phyloP scores from a whole-genome alignment of 2,329 filamentous ascomycete genomes.

The Emericellopsis cladophorae region DNA sequence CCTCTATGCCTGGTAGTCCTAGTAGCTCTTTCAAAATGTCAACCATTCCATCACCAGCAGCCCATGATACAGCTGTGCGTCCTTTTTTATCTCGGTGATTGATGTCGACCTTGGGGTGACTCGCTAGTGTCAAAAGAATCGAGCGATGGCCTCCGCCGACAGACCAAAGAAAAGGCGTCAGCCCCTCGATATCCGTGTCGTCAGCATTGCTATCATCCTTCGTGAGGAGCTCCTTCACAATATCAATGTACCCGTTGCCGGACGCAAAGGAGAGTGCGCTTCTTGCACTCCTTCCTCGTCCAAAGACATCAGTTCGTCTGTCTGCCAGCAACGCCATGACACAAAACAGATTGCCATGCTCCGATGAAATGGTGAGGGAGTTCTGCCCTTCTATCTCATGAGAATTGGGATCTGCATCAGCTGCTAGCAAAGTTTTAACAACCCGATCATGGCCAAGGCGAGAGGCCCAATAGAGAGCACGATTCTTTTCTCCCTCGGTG shows the following conservation, averaged over 20 bases:
- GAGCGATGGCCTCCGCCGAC: conserved; percentile 11
- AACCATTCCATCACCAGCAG: conserved; percentile 14
- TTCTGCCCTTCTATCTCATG: conserved; percentile 8
- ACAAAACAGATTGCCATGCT: conserved; percentile 13
- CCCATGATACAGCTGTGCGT: conserved; percentile 20
- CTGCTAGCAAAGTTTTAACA: conserved; percentile 10
- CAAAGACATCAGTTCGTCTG: conserved; percentile 10
- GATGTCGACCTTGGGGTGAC: conserved; percentile 9
- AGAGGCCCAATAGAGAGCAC: conserved; percentile 17
- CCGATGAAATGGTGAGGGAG: conserved; percentile 14
- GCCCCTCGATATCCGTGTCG: conserved; percentile 10
- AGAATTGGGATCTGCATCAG: conserved; percentile 9
- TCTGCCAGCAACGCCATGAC: conserved; percentile 12
- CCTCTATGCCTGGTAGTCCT: conserved; percentile 9
- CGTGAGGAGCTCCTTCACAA: conserved; percentile 13
- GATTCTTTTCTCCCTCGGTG: conserved; percentile 5
- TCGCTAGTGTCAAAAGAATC: conserved; percentile 11
- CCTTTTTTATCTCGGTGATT: conserved; percentile 17
- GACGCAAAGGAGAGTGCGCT: conserved; percentile 19
- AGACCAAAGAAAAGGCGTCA: conserved; percentile 19
- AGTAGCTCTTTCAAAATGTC: conserved; percentile 12
- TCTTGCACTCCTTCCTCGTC: conserved; percentile 9
- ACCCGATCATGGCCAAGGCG: conserved; percentile 9
- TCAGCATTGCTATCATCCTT: conserved; percentile 8
- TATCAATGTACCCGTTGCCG: conserved; percentile 14